These are phyloP conservation scores for Fagopyrum tataricum DNA, from an alignment of 148 eudicot species.

Conservation along the genomic window DNA sequence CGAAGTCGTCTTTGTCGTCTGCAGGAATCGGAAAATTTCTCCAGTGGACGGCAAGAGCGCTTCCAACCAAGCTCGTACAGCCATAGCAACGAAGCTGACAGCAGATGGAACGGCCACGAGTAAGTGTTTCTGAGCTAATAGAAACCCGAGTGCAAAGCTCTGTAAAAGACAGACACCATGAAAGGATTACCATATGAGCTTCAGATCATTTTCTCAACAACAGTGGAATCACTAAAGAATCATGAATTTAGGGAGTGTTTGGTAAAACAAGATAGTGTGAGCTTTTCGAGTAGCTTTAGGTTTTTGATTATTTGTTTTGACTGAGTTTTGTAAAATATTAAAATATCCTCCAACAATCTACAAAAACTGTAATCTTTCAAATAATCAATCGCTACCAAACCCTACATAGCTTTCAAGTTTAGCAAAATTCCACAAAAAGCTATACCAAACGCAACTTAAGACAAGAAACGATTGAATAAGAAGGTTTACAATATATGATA, in stretches of 20 bases:
- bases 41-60: constrained; percentile 95
- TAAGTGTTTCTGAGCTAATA: constrained; percentile 93
- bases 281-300: too few relatives aligned
- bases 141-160: constrained; percentile 98
- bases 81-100: constrained; percentile 98
- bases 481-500: background rate
- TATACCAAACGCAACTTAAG: too few relatives aligned
- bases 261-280: too few relatives aligned
- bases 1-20: constrained; percentile 96
- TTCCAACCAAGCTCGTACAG: constrained; percentile 97
- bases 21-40: constrained; percentile 74
- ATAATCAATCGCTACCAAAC: too few relatives aligned
- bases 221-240: background rate
- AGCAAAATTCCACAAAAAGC: too few relatives aligned
- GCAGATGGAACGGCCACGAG: constrained; percentile 99
- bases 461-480: background rate
- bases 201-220: too few relatives aligned
- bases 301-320: background rate
- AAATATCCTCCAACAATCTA: too few relatives aligned
- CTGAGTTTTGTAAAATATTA: too few relatives aligned
- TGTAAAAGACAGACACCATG: constrained; percentile 20
- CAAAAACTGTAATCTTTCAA: too few relatives aligned
- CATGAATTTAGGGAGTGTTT: background rate
- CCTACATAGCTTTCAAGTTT: too few relatives aligned
- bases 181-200: background rate